Evolutionary conservation across 179 eudicot genomes (phyloP).

Genomic region (Drosera spatulata): DNA sequence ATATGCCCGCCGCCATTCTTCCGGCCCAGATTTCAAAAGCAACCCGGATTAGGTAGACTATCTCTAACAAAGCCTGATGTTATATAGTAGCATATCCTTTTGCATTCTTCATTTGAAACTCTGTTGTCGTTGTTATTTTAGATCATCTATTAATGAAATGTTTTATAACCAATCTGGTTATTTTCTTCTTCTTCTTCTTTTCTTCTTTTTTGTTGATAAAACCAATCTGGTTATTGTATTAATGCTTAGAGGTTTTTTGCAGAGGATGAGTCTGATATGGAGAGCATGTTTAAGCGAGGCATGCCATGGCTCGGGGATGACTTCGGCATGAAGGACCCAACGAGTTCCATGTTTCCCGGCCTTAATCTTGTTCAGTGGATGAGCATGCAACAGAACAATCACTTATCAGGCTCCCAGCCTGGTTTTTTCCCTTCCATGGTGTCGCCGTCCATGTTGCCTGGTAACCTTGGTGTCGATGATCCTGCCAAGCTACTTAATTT

Average conservation of each 20-base stretch:
- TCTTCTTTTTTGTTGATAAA: constrained; percentile 2
- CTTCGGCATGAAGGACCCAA: constrained; percentile 62
- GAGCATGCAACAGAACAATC: constrained; percentile 90
- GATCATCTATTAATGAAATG: too few relatives aligned
- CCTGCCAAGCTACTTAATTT: constrained; percentile 77
- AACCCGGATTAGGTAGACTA: constrained; percentile 66
- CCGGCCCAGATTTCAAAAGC: constrained; percentile 80
- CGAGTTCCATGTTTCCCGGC: constrained; percentile 83
- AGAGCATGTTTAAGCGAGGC: constrained; percentile 53
- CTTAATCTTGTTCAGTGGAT: constrained; percentile 94
- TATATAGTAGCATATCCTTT: not conserved
- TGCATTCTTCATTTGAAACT: not conserved
- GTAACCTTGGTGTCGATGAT: constrained; percentile 45
- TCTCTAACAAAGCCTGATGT: not conserved
- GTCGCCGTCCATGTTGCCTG: constrained; percentile 32
- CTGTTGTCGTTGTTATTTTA: not conserved
- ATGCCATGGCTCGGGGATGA: constrained; percentile 90
- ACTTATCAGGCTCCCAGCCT: constrained; percentile 39
- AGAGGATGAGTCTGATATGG: constrained; percentile 77
- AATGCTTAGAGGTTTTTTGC: constrained; percentile 4
- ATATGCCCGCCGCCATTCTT: constrained; percentile 98
- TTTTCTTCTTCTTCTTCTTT: not conserved
- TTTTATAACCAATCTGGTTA: too few relatives aligned
- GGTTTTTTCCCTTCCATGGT: constrained; percentile 46
- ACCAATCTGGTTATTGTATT: too few relatives aligned